Percentiles rank a stretch among this genome's conserved stretches.
Evolutionary conservation across 148 eudicot species (phyloP).

Genomic region (Dianthus caryophyllus): DNA sequence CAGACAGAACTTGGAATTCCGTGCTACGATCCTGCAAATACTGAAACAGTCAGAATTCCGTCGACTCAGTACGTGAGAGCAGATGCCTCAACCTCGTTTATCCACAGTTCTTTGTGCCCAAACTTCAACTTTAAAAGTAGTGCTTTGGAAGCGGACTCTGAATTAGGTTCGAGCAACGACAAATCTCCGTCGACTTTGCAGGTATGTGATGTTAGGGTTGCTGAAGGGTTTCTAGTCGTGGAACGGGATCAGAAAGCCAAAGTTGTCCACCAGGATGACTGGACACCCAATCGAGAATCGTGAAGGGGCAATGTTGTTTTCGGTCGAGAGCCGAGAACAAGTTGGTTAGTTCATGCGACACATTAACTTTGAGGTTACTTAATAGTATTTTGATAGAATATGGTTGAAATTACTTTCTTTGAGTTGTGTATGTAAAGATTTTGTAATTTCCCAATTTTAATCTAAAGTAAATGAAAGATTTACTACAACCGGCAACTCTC

Average conservation of each 20-base stretch:
- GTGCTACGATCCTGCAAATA: conserved; percentile 74
- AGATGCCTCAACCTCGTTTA: conserved; percentile 50
- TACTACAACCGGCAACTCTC: too few relatives aligned
- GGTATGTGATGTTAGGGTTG: conserved; percentile 55
- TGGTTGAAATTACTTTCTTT: too few relatives aligned
- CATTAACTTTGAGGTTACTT: too few relatives aligned
- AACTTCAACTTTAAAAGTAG: conserved; percentile 55
- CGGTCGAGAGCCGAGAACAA: neutral
- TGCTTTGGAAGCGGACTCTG: conserved; percentile 22
- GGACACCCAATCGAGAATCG: conserved; percentile 32
- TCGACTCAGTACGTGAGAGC: conserved; percentile 60
- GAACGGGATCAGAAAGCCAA: conserved; percentile 39
- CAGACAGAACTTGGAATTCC: conserved; percentile 57
- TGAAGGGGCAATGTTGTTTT: conserved; percentile 12
- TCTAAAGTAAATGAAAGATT: too few relatives aligned
- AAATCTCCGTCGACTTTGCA: conserved; percentile 27
- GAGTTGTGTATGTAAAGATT: too few relatives aligned
- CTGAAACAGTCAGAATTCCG: conserved; percentile 49
- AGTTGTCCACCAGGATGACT: conserved; percentile 65
- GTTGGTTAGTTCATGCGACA: too few relatives aligned
- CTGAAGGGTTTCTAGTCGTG: conserved; percentile 56
- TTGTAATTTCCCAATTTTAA: too few relatives aligned
- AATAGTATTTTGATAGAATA: too few relatives aligned
- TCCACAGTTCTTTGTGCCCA: conserved; percentile 49
- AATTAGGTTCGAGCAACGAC: conserved; percentile 12